phyloP scores from a whole-genome alignment of 1,284 basidiomycete species.

The Melampsora occidentalis region DNA sequence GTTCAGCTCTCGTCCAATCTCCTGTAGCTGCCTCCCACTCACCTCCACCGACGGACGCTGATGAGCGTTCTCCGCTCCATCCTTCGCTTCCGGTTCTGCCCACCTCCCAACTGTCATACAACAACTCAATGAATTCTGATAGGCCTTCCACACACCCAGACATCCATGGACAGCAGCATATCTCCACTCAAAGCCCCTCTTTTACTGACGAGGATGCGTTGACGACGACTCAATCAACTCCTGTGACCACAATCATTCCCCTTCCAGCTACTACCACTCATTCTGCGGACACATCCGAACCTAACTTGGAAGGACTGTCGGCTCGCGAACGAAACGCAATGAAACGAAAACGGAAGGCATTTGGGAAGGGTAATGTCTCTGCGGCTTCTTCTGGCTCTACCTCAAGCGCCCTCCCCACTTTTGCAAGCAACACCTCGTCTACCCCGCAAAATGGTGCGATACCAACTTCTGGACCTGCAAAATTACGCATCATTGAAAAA shows the following conservation, averaged over 20 bases:
- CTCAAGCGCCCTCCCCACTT: constrained; percentile 56
- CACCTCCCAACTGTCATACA: constrained; percentile 10
- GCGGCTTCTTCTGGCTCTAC: constrained; percentile 61
- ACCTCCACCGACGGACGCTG: neutral
- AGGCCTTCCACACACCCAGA: neutral
- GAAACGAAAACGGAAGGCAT: constrained; percentile 83
- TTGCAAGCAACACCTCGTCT: constrained; percentile 50
- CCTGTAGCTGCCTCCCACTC: constrained; percentile 25
- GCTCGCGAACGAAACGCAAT: constrained; percentile 84
- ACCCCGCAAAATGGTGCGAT: constrained; percentile 11
- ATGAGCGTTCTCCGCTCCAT: constrained; percentile 10
- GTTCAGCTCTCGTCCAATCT: constrained; percentile 12
- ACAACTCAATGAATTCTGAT: neutral
- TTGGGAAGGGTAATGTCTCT: constrained; percentile 59
- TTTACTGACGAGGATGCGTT: constrained; percentile 35
- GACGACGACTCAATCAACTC: constrained; percentile 32
- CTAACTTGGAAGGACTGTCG: constrained; percentile 59
- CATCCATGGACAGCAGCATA: neutral
- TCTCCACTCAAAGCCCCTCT: neutral
- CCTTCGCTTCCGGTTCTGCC: neutral
- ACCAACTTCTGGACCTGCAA: constrained; percentile 12
- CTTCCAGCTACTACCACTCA: constrained; percentile 20
- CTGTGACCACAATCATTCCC: constrained; percentile 16
- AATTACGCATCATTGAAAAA: constrained; percentile 44
- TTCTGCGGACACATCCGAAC: constrained; percentile 37